phyloP scores from a whole-genome alignment of 179 eudicot species.

The Carnegiea gigantea region DNA sequence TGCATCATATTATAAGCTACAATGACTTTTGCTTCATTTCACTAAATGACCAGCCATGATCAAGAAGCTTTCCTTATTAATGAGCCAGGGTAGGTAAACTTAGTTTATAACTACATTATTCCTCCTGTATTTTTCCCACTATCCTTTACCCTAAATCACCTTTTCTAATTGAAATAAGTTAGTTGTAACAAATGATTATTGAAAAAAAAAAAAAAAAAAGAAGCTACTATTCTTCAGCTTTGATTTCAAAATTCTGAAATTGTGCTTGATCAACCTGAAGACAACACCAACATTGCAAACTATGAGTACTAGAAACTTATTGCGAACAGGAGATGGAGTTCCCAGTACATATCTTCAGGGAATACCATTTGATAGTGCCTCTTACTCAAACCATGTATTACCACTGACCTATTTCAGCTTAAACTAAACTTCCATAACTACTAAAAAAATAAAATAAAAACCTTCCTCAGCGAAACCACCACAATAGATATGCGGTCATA shows the following conservation, averaged over 20 bases:
- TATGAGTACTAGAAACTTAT: too few relatives aligned
- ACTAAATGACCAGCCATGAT: too few relatives aligned
- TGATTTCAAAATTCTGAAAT: background rate
- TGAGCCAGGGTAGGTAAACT: background rate
- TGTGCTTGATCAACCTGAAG: background rate
- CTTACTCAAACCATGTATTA: too few relatives aligned
- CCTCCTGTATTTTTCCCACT: background rate
- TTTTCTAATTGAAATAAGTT: too few relatives aligned
- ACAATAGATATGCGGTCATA: background rate
- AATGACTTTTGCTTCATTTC: too few relatives aligned
- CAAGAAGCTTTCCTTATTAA: background rate
- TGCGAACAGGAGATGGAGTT: background rate
- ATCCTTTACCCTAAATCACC: background rate
- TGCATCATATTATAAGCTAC: slow-evolving; percentile 9
- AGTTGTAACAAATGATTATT: too few relatives aligned
- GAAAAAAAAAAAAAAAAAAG: too few relatives aligned
- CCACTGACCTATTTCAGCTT: background rate
- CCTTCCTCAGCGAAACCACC: too few relatives aligned
- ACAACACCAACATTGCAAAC: background rate
- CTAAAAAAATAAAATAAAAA: too few relatives aligned
- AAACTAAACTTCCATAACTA: background rate
- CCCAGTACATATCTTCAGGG: background rate
- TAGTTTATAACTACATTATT: background rate
- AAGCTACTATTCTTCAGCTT: background rate
- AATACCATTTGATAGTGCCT: background rate